Evolutionary conservation across 2,329 filamentous ascomycete genomes (phyloP).

Genomic region (Xylariaceae sp.): DNA sequence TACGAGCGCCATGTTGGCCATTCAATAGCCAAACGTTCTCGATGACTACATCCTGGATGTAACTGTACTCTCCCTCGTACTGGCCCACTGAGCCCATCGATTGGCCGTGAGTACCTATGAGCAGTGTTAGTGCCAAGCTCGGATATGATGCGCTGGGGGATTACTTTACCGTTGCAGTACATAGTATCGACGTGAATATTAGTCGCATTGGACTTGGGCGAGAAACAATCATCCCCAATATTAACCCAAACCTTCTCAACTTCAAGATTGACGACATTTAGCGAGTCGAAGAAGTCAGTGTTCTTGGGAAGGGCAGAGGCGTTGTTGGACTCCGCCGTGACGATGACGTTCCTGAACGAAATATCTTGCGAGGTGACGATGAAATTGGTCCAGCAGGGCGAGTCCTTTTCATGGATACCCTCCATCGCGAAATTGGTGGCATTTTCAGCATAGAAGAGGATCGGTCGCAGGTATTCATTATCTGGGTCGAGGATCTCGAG

Average conservation of each 20-base stretch:
- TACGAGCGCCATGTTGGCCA: constrained; percentile 49
- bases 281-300: constrained; percentile 59
- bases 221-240: constrained; percentile 59
- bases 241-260: constrained; percentile 50
- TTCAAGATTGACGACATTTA: constrained; percentile 51
- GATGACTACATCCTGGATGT: constrained; percentile 54
- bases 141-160: too few species aligned
- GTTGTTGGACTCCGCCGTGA: constrained; percentile 49
- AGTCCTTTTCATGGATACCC: constrained; percentile 57
- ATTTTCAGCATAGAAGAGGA: constrained; percentile 59
- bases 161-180: constrained; percentile 47
- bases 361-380: constrained; percentile 54
- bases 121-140: too few species aligned
- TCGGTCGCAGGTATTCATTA: constrained; percentile 55
- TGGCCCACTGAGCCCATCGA: constrained; percentile 58
- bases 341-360: constrained; percentile 49
- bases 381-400: constrained; percentile 62
- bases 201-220: constrained; percentile 55
- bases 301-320: constrained; percentile 50
- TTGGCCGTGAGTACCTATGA: constrained; percentile 46
- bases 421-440: constrained; percentile 54
- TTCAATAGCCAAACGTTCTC: constrained; percentile 56
- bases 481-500: constrained; percentile 46
- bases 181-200: constrained; percentile 56
- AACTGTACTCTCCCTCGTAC: constrained; percentile 50